These are phyloP conservation scores for Pythium pyrilobum DNA, from an alignment of 352 stramenopile species.

Conservation along the genomic window DNA sequence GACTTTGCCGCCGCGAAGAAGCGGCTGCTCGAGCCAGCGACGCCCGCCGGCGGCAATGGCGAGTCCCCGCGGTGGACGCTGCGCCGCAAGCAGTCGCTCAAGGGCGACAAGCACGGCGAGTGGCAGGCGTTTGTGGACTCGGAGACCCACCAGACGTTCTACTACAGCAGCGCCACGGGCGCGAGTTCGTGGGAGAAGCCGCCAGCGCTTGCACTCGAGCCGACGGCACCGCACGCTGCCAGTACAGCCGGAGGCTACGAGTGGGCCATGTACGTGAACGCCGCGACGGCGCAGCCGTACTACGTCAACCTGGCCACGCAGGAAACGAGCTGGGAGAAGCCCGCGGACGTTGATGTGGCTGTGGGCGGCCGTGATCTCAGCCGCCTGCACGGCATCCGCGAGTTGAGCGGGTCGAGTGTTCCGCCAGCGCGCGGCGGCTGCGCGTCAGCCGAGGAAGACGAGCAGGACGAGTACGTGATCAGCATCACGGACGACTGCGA, in stretches of 20 bases:
- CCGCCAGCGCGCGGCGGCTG: background rate
- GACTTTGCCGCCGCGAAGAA: conserved; percentile 15
- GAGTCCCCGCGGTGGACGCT: conserved; percentile 10
- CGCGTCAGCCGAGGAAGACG: background rate
- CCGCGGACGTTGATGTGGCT: conserved; percentile 18
- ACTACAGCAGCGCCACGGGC: conserved; percentile 58
- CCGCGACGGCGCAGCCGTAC: conserved; percentile 32
- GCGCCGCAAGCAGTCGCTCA: conserved; percentile 20
- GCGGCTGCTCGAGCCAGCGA: background rate
- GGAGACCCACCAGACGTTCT: conserved; percentile 48
- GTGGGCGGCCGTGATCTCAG: background rate
- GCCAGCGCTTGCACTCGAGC: background rate
- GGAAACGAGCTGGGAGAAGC: conserved; percentile 45
- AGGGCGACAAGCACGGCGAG: conserved; percentile 19
- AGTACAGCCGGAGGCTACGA: background rate
- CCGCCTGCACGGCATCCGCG: conserved; percentile 6
- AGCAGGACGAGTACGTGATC: conserved; percentile 39
- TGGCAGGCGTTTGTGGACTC: conserved; percentile 66
- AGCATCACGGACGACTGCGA: conserved; percentile 13
- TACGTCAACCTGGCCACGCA: conserved; percentile 48
- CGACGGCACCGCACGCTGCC: background rate
- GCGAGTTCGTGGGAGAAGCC: conserved; percentile 58
- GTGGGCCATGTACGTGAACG: conserved; percentile 51
- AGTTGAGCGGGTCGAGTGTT: background rate
- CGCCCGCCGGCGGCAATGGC: background rate